These are phyloP conservation scores for Immersiella caudata DNA, from an alignment of 495 filamentous ascomycete species.

Conservation along the genomic window DNA sequence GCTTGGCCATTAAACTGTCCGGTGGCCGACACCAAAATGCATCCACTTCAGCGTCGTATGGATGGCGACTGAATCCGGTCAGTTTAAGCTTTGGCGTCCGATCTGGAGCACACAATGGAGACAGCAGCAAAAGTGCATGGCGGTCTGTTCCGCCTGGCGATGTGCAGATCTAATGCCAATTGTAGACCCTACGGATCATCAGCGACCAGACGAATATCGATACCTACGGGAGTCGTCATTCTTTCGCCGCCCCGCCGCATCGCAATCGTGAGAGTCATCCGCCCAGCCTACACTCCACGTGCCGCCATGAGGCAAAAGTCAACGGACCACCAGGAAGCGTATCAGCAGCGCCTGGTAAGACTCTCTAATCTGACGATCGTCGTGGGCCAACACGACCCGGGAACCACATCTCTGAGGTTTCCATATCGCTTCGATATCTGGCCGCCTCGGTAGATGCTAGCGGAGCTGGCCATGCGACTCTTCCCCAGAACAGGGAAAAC, in stretches of 20 bases:
- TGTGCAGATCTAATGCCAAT: slow-evolving; percentile 12
- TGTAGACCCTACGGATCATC: slow-evolving; percentile 21
- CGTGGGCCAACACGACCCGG: not conserved
- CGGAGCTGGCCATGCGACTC: not conserved
- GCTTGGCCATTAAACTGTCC: not conserved
- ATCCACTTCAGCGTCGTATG: not conserved
- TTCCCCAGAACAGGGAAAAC: not conserved
- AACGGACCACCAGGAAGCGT: not conserved
- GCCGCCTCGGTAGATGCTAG: not conserved
- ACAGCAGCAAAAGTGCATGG: not conserved
- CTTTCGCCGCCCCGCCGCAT: slow-evolving; percentile 6
- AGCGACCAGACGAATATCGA: not conserved
- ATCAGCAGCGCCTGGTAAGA: not conserved
- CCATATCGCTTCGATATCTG: not conserved
- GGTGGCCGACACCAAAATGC: not conserved
- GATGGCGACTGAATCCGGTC: not conserved
- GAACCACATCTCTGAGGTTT: not conserved
- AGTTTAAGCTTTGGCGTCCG: not conserved
- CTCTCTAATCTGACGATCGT: not conserved
- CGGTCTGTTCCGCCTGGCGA: not conserved
- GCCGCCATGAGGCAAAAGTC: not conserved
- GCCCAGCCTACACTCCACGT: no score
- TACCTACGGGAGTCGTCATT: slow-evolving; percentile 9
- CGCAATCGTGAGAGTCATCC: not conserved
- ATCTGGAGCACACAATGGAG: not conserved